Evolutionary conservation across 352 stramenopile genomes (phyloP).

Genomic region (Globisporangium okanoganense): DNA sequence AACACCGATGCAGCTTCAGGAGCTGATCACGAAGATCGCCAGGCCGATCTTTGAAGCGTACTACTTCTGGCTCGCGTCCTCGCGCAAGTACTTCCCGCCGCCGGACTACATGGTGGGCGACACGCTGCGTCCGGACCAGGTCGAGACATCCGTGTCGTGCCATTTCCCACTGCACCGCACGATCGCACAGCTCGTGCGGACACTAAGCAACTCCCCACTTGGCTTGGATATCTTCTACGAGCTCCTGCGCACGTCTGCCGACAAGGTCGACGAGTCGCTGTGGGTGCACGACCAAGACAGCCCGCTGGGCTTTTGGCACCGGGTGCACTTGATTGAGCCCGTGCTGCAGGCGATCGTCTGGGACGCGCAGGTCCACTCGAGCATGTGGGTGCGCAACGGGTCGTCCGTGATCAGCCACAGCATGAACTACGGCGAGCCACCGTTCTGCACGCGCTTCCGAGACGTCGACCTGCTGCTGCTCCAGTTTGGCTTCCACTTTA

Average conservation of each 20-base stretch:
- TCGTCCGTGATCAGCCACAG: constrained; percentile 85
- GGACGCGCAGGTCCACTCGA: constrained; percentile 81
- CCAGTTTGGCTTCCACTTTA: constrained; percentile 72
- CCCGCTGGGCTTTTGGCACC: constrained; percentile 78
- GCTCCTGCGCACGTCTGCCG: constrained; percentile 35
- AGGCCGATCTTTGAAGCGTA: constrained; percentile 71
- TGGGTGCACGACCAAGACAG: constrained; percentile 62
- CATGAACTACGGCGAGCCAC: constrained; percentile 89
- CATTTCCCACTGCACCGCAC: constrained; percentile 81
- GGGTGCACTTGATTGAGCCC: constrained; percentile 71
- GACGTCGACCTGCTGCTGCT: constrained; percentile 79
- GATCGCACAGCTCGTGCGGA: constrained; percentile 68
- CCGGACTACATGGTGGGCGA: constrained; percentile 54
- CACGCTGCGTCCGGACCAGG: constrained; percentile 46
- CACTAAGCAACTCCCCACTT: constrained; percentile 49
- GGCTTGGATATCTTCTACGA: constrained; percentile 59
- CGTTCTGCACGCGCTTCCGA: constrained; percentile 79
- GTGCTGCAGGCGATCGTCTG: constrained; percentile 83
- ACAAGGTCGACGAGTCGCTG: constrained; percentile 24
- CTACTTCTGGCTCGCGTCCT: constrained; percentile 78
- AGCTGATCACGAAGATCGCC: constrained; percentile 50
- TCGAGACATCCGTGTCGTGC: constrained; percentile 65
- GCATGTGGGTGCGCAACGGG: constrained; percentile 83
- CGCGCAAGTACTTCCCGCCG: constrained; percentile 74
- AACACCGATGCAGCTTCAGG: constrained; percentile 10